A percentile compares a stretch with the other conserved stretches of the same genome.
Evolutionary conservation across 495 filamentous ascomycete species (phyloP).

Genomic region (Endocarpon pusillum): DNA sequence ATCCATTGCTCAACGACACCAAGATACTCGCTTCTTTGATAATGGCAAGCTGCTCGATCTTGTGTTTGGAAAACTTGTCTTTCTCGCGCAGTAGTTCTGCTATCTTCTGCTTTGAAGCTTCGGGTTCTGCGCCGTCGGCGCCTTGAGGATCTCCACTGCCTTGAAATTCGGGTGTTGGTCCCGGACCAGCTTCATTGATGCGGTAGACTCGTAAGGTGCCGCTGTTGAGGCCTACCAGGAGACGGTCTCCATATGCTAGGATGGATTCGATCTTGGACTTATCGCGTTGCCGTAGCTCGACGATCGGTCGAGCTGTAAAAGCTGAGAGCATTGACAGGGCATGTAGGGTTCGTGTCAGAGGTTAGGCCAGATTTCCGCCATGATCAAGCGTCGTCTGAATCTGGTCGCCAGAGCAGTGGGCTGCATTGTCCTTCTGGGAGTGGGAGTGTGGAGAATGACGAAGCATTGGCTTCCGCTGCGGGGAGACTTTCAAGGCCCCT

Average conservation of each 20-base stretch:
- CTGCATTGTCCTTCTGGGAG: no score
- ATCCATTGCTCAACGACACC: slow-evolving; percentile 73
- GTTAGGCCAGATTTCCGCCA: no score
- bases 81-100: slow-evolving; percentile 77
- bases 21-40: slow-evolving; percentile 88
- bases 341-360: no score
- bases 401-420: no score
- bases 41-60: slow-evolving; percentile 81
- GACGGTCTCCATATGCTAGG: slow-evolving; percentile 76
- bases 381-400: no score
- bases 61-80: slow-evolving; percentile 79
- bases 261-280: slow-evolving; percentile 92
- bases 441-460: no score
- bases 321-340: slow-evolving; percentile 72
- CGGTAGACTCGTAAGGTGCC: slow-evolving; percentile 83
- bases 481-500: no score
- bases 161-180: slow-evolving; percentile 6
- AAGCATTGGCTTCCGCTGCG: no score
- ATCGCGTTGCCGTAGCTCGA: slow-evolving; percentile 89
- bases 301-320: slow-evolving; percentile 86
- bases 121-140: slow-evolving; percentile 6
- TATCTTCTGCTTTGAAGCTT: slow-evolving; percentile 31
- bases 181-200: slow-evolving; percentile 45
- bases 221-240: slow-evolving; percentile 80
- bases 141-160: slow-evolving; percentile 9